Evolutionary conservation across 2,329 filamentous ascomycete genomes (phyloP).

Genomic region (Fusarium continuum): DNA sequence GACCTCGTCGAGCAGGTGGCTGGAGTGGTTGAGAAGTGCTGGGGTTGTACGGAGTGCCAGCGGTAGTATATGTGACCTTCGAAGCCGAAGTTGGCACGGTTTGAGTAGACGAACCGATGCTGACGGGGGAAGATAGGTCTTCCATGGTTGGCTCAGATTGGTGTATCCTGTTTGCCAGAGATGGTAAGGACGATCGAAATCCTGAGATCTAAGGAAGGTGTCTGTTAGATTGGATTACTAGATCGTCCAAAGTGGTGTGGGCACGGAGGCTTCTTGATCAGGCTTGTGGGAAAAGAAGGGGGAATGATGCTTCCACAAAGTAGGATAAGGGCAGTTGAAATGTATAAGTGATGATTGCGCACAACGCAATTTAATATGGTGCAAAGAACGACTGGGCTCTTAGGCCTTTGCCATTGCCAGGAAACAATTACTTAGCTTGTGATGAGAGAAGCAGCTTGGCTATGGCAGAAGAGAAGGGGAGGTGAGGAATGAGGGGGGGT

Average conservation of each 20-base stretch:
- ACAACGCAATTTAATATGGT: slow-evolving; percentile 9
- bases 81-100: slow-evolving; percentile 36
- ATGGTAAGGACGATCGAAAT: slow-evolving; percentile 26
- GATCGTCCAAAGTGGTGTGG: slow-evolving; percentile 16
- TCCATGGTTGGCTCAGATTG: slow-evolving; percentile 46
- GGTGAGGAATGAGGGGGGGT: background rate
- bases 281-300: background rate
- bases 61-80: slow-evolving; percentile 61
- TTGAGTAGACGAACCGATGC: slow-evolving; percentile 34
- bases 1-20: slow-evolving; percentile 61
- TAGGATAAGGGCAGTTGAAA: background rate
- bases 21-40: slow-evolving; percentile 57
- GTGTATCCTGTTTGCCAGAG: slow-evolving; percentile 31
- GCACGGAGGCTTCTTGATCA: slow-evolving; percentile 8
- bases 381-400: slow-evolving; percentile 28
- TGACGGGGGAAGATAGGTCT: slow-evolving; percentile 40
- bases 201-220: slow-evolving; percentile 44
- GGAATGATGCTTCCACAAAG: slow-evolving; percentile 11
- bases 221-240: slow-evolving; percentile 41
- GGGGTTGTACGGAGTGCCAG: slow-evolving; percentile 65
- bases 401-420: slow-evolving; percentile 20
- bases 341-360: slow-evolving; percentile 5
- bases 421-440: slow-evolving; percentile 2
- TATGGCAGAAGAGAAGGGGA: slow-evolving; percentile 9
- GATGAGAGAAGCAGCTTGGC: slow-evolving; percentile 2